Conservation (phyloP, 169 alveolate species). For the Babesia microti region DNA sequence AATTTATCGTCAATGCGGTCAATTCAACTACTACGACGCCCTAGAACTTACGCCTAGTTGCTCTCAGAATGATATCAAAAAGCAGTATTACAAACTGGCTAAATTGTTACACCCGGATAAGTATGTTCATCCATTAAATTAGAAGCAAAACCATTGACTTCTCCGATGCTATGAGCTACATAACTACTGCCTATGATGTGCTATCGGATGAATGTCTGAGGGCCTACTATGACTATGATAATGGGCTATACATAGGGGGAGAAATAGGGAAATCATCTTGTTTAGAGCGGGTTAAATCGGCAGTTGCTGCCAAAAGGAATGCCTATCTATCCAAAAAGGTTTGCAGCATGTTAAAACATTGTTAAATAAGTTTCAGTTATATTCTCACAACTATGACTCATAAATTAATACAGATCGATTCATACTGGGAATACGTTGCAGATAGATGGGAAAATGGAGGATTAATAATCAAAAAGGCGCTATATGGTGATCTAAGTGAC, state of each 20-base stretch:
- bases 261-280: no score
- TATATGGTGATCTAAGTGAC: constrained; percentile 37
- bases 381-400: no score
- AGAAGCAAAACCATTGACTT: not conserved
- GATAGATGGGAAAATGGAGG: constrained; percentile 8
- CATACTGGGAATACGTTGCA: not conserved
- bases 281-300: no score
- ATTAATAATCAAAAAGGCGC: constrained; percentile 36
- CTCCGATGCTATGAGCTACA: constrained; percentile 3
- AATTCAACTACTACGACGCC: constrained; percentile 10
- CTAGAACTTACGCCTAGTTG: constrained; percentile 36
- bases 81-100: constrained; percentile 75
- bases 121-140: constrained; percentile 16
- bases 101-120: constrained; percentile 85
- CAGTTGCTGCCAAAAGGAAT: no score
- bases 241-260: constrained; percentile 12
- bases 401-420: no score
- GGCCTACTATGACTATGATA: constrained; percentile 20
- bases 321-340: no score
- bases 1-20: not conserved
- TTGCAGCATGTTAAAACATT: no score
- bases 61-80: constrained; percentile 48
- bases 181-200: constrained; percentile 24
- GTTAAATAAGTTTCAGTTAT: no score
- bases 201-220: constrained; percentile 41